These are phyloP conservation scores for Penicillium sp. DNA, from an alignment of 2,329 filamentous ascomycete genomes.

Conservation along the genomic window DNA sequence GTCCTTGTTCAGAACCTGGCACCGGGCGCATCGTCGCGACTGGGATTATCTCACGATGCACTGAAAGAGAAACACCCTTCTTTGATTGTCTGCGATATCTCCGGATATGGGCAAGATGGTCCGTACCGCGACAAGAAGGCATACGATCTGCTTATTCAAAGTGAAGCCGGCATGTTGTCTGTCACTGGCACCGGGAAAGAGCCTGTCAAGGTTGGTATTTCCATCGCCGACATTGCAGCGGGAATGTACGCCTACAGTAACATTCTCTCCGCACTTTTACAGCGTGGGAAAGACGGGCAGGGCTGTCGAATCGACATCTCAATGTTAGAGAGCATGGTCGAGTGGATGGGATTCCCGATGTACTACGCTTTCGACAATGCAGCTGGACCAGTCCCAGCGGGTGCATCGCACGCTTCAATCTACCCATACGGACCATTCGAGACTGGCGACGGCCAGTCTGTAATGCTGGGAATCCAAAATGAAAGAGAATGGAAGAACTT, in stretches of 20 bases:
- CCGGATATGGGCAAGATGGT: conserved; percentile 48
- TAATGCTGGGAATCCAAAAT: conserved; percentile 56
- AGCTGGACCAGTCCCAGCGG: conserved; percentile 41
- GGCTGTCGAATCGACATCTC: conserved; percentile 51
- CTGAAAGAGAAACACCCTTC: conserved; percentile 40
- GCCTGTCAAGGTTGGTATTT: conserved; percentile 50
- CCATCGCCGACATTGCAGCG: conserved; percentile 51
- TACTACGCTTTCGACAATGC: conserved; percentile 50
- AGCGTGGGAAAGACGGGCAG: conserved; percentile 45
- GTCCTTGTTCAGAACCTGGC: conserved; percentile 52
- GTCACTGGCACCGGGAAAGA: conserved; percentile 45
- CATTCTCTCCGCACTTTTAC: conserved; percentile 48
- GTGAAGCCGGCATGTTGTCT: conserved; percentile 49
- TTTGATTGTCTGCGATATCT: conserved; percentile 52
- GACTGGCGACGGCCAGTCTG: conserved; percentile 44
- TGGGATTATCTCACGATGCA: conserved; percentile 46
- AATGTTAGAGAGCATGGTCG: conserved; percentile 54
- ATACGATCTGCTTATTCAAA: conserved; percentile 52
- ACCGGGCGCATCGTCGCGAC: conserved; percentile 45
- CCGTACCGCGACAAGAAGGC: conserved; percentile 52
- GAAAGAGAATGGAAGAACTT: conserved; percentile 52
- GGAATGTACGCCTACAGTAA: conserved; percentile 51
- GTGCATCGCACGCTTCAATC: conserved; percentile 51
- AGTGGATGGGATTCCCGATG: conserved; percentile 55
- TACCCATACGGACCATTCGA: conserved; percentile 55